A percentile compares a stretch with the other conserved stretches of the same genome.
phyloP scores from a whole-genome alignment of 139 green algal species.

The Chlamydomonas sphaeroides region DNA sequence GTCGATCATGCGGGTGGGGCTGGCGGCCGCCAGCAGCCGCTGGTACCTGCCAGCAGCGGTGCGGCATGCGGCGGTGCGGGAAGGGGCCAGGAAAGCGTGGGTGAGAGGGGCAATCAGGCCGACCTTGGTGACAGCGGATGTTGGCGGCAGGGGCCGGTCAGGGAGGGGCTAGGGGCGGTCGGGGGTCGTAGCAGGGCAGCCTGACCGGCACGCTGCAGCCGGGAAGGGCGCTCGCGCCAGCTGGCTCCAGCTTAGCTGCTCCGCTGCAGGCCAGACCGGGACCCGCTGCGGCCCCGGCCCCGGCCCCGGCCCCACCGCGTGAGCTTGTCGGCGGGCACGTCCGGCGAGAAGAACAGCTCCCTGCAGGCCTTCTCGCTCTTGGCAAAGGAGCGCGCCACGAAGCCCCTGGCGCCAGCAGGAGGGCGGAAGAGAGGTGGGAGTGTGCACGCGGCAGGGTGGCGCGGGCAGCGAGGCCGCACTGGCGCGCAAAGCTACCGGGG shows the following conservation, averaged over 20 bases:
- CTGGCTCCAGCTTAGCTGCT: too few relatives aligned
- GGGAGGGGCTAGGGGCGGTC: too few relatives aligned
- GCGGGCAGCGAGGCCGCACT: too few relatives aligned
- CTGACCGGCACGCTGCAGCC: too few relatives aligned
- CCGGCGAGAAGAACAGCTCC: slow-evolving; percentile 77
- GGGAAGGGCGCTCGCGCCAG: too few relatives aligned
- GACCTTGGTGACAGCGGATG: background rate
- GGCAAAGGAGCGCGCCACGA: slow-evolving; percentile 72
- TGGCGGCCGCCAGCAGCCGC: slow-evolving; percentile 61
- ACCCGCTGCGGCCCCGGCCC: too few relatives aligned
- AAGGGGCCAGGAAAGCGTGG: background rate
- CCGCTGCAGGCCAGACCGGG: too few relatives aligned
- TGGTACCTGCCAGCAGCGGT: too few relatives aligned
- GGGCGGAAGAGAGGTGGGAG: background rate
- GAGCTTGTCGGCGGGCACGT: slow-evolving; percentile 69
- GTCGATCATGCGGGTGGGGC: slow-evolving; percentile 67
- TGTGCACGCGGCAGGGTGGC: too few relatives aligned
- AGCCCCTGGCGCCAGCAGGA: slow-evolving; percentile 55
- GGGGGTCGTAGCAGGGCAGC: too few relatives aligned
- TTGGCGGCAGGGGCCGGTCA: background rate
- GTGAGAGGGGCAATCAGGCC: too few relatives aligned
- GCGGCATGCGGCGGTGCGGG: background rate
- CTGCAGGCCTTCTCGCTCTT: slow-evolving; percentile 54
- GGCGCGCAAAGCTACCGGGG: too few relatives aligned
- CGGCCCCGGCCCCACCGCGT: slow-evolving; percentile 10